Conservation (phyloP, 768 basidiomycete genomes). For the Suillus alpinus region DNA sequence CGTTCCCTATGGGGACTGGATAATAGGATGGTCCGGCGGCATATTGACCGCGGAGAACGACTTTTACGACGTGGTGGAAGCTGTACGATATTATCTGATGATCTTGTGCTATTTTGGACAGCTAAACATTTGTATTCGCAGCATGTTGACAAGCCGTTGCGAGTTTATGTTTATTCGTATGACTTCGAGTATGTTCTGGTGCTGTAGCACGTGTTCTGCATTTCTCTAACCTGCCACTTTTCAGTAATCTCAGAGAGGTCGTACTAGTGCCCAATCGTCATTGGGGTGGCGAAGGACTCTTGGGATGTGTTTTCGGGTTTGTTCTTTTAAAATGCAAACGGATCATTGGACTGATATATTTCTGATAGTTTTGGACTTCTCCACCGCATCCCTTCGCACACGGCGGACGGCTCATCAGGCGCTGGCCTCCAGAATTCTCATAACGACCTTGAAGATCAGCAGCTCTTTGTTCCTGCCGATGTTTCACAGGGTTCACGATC, state of each 20-base stretch:
- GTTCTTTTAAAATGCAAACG: conserved; percentile 23
- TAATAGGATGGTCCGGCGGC: conserved; percentile 93
- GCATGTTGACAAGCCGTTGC: conserved; percentile 92
- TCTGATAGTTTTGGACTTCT: conserved; percentile 75
- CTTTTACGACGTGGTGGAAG: conserved; percentile 94
- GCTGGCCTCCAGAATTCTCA: conserved; percentile 49
- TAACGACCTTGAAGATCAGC: conserved; percentile 58
- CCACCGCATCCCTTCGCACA: conserved; percentile 87
- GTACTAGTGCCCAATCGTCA: conserved; percentile 94
- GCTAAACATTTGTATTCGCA: conserved; percentile 28
- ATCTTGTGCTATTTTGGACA: not conserved
- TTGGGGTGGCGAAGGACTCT: conserved; percentile 94
- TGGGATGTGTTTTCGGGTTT: conserved; percentile 95
- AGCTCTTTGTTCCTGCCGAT: conserved; percentile 75
- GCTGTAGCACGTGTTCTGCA: not conserved
- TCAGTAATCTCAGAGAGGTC: conserved; percentile 86
- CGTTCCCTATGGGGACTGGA: conserved; percentile 83
- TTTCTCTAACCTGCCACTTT: conserved; percentile 10
- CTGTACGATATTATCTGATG: conserved; percentile 45
- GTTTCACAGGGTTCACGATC: conserved; percentile 18
- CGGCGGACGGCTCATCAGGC: conserved; percentile 55
- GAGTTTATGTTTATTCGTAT: conserved; percentile 95
- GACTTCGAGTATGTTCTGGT: conserved; percentile 81
- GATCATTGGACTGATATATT: conserved; percentile 3
- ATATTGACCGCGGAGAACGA: conserved; percentile 88